Conservation (phyloP, 306 rosid species). For the Prinsepia uniflora region DNA sequence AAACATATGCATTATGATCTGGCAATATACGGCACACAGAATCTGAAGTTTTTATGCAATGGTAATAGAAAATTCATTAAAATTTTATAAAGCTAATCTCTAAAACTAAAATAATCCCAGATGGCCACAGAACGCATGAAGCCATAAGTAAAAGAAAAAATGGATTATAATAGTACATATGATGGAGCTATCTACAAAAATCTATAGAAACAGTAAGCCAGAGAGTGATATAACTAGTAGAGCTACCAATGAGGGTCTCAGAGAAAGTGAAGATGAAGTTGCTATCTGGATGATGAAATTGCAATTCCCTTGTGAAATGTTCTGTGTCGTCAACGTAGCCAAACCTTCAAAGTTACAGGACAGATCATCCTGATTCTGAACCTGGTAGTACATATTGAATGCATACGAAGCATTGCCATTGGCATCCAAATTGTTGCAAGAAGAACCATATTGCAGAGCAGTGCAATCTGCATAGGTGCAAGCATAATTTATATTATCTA, state of each 20-base stretch:
- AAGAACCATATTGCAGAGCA: constrained; percentile 83
- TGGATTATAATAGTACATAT: neutral
- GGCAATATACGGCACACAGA: neutral
- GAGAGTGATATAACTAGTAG: constrained; percentile 27
- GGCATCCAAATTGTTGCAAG: constrained; percentile 78
- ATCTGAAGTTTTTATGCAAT: neutral
- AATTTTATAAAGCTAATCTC: neutral
- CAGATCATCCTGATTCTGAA: constrained; percentile 60
- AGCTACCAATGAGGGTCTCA: constrained; percentile 31
- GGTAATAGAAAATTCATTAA: neutral
- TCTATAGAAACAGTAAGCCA: constrained; percentile 35
- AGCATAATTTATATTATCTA: constrained; percentile 71
- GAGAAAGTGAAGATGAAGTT: constrained; percentile 43
- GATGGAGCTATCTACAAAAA: constrained; percentile 28
- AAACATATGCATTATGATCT: neutral
- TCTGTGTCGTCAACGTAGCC: constrained; percentile 52
- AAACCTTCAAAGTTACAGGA: constrained; percentile 86
- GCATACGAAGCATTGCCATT: constrained; percentile 93
- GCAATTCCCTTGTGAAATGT: constrained; percentile 74
- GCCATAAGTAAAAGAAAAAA: neutral
- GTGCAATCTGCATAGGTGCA: constrained; percentile 84
- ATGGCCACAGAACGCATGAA: neutral
- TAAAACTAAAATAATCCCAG: neutral
- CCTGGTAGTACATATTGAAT: constrained; percentile 83
- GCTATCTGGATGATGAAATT: constrained; percentile 68